Conservation (phyloP, 768 basidiomycete species). For the Calocera viscosa region DNA sequence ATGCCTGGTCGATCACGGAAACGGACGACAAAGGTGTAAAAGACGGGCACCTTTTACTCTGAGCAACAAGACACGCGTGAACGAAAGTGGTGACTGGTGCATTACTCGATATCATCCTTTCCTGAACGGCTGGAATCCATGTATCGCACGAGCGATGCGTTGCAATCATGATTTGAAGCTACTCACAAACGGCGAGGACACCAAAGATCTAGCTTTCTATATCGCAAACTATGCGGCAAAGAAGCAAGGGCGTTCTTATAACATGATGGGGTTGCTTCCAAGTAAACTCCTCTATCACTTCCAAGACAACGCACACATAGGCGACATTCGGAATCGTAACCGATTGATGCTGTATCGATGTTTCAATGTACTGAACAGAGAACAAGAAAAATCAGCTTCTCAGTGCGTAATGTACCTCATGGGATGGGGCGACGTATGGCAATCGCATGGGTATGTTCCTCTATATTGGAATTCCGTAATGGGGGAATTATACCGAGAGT, state of each 20-base stretch:
- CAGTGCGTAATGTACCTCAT: slow-evolving; percentile 35
- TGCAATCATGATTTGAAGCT: slow-evolving; percentile 38
- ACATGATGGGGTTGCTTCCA: slow-evolving; percentile 30
- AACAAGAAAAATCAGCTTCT: slow-evolving; percentile 32
- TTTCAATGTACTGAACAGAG: slow-evolving; percentile 26
- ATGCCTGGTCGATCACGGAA: slow-evolving; percentile 20
- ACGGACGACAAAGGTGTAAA: slow-evolving; percentile 27
- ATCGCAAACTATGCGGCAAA: slow-evolving; percentile 29
- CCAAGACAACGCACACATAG: slow-evolving; percentile 11
- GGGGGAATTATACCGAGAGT: slow-evolving; percentile 16
- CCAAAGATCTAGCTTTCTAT: slow-evolving; percentile 29
- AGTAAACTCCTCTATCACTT: slow-evolving; percentile 26
- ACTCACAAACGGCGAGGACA: slow-evolving; percentile 28
- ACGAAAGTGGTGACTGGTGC: slow-evolving; percentile 18
- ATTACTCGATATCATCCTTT: slow-evolving; percentile 14
- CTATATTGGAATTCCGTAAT: slow-evolving; percentile 30
- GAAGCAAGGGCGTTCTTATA: slow-evolving; percentile 27
- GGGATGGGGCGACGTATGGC: slow-evolving; percentile 33
- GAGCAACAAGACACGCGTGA: slow-evolving; percentile 13
- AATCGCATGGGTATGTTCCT: slow-evolving; percentile 29
- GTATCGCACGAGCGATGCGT: slow-evolving; percentile 18
- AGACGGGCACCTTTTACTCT: slow-evolving; percentile 21
- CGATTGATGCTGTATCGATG: slow-evolving; percentile 26
- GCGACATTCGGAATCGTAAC: slow-evolving; percentile 22
- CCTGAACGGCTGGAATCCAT: slow-evolving; percentile 24